Conservation (phyloP, 495 filamentous ascomycete genomes). For the Cudoniella acicularis region DNA sequence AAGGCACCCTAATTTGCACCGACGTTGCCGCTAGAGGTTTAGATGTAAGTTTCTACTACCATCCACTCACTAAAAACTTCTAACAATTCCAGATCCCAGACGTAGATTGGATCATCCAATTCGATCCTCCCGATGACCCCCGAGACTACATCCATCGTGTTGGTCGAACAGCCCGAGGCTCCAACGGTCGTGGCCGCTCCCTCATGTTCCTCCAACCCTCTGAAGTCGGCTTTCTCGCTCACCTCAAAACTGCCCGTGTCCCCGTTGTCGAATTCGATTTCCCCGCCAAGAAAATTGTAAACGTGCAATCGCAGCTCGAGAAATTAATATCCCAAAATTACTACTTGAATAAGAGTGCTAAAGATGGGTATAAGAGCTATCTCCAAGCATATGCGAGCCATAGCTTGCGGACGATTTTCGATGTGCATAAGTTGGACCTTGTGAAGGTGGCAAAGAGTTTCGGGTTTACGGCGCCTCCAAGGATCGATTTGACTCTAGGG, state of each 20-base stretch:
- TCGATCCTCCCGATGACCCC: slow-evolving; percentile 89
- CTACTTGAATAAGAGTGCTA: slow-evolving; percentile 83
- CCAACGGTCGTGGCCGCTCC: slow-evolving; percentile 47
- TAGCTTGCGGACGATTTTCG: slow-evolving; percentile 83
- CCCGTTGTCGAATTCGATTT: slow-evolving; percentile 97
- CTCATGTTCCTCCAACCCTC: slow-evolving; percentile 77
- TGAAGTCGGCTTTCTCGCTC: slow-evolving; percentile 87
- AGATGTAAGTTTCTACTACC: slow-evolving; percentile 55
- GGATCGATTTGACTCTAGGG: slow-evolving; percentile 84
- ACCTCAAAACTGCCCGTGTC: slow-evolving; percentile 87
- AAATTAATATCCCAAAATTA: slow-evolving; percentile 92
- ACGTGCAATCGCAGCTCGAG: slow-evolving; percentile 94
- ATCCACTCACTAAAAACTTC: not conserved
- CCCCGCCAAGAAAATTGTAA: slow-evolving; percentile 83
- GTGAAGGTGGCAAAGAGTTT: slow-evolving; percentile 93
- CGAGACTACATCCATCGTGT: slow-evolving; percentile 96
- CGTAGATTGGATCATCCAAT: slow-evolving; percentile 95
- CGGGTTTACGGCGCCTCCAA: slow-evolving; percentile 83
- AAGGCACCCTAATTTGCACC: slow-evolving; percentile 90
- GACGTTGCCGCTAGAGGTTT: slow-evolving; percentile 93
- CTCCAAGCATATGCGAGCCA: slow-evolving; percentile 94
- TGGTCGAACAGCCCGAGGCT: slow-evolving; percentile 87
- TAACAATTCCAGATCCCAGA: slow-evolving; percentile 63
- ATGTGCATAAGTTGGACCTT: slow-evolving; percentile 89
- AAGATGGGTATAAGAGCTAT: slow-evolving; percentile 73